A percentile compares a stretch with the other conserved stretches of the same genome.
phyloP scores from a whole-genome alignment of 1,139 yeast genomes.

The Geotrichum candidum region DNA sequence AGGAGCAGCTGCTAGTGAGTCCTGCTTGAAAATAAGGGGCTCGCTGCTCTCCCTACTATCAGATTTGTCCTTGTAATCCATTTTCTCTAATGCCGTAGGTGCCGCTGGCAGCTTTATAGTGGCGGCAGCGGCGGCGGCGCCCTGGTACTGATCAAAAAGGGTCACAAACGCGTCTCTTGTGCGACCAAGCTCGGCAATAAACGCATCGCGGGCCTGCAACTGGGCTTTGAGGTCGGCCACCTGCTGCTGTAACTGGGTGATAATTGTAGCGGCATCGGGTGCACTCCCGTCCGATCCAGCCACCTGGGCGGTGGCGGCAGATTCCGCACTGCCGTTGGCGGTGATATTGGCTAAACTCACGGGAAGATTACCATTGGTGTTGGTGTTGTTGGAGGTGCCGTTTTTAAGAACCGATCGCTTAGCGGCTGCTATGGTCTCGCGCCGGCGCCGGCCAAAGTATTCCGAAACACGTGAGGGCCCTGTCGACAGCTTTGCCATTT shows the following conservation, averaged over 20 bases:
- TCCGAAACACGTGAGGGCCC: background rate
- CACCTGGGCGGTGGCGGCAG: background rate
- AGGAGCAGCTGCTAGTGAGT: background rate
- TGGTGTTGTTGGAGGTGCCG: background rate
- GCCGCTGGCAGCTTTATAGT: background rate
- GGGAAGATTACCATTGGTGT: background rate
- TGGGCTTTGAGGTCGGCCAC: background rate
- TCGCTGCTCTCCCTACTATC: background rate
- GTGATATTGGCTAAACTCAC: background rate
- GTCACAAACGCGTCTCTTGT: background rate
- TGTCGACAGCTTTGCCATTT: conserved; percentile 11
- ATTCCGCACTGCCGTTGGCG: background rate
- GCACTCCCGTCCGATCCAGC: too few relatives aligned
- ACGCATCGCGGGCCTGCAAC: background rate
- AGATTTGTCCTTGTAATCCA: background rate
- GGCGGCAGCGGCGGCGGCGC: background rate
- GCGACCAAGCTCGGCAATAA: background rate
- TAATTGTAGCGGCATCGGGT: background rate
- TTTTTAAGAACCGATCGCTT: background rate
- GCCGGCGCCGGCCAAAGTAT: background rate
- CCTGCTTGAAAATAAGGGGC: background rate
- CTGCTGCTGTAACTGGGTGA: background rate
- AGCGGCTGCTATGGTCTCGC: background rate
- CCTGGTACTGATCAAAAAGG: background rate
- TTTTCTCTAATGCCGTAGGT: background rate